A percentile compares a stretch with the other conserved stretches of the same genome.
Conservation (phyloP, 2,329 filamentous ascomycete species). For the Fusarium tanahbumbuense region DNA sequence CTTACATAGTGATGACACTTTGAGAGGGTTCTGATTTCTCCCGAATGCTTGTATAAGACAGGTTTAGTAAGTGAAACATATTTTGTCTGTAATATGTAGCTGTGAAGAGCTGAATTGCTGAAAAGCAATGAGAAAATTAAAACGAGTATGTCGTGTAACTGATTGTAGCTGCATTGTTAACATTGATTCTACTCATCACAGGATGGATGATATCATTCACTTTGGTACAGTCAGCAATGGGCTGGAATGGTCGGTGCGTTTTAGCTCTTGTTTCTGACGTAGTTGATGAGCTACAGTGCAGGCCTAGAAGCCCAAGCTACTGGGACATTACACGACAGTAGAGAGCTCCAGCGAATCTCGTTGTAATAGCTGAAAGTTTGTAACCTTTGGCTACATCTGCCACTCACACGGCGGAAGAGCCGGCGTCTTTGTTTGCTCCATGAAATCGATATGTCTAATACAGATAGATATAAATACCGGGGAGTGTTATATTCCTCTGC, state of each 20-base stretch:
- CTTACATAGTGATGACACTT: conserved; percentile 10
- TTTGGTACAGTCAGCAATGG: conserved; percentile 16
- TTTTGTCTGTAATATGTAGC: background rate
- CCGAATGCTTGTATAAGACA: background rate
- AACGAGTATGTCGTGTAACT: background rate
- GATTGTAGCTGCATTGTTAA: background rate
- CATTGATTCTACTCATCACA: background rate
- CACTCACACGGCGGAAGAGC: background rate
- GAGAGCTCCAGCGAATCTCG: conserved; percentile 4
- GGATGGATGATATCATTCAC: conserved; percentile 26
- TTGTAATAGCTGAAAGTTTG: conserved; percentile 2
- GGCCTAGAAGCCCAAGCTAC: background rate
- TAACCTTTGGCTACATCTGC: background rate
- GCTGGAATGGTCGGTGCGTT: conserved; percentile 19
- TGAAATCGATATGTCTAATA: background rate
- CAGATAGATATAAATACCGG: background rate
- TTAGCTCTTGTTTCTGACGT: conserved; percentile 27
- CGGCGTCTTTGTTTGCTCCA: background rate
- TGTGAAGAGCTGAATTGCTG: background rate
- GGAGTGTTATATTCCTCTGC: conserved; percentile 2
- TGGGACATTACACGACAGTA: background rate
- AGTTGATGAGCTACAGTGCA: background rate
- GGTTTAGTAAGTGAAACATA: background rate
- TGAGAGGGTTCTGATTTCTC: background rate
- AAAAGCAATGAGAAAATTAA: background rate